Conservation (phyloP, 768 basidiomycete genomes). For the Tricholoma flavovirens region DNA sequence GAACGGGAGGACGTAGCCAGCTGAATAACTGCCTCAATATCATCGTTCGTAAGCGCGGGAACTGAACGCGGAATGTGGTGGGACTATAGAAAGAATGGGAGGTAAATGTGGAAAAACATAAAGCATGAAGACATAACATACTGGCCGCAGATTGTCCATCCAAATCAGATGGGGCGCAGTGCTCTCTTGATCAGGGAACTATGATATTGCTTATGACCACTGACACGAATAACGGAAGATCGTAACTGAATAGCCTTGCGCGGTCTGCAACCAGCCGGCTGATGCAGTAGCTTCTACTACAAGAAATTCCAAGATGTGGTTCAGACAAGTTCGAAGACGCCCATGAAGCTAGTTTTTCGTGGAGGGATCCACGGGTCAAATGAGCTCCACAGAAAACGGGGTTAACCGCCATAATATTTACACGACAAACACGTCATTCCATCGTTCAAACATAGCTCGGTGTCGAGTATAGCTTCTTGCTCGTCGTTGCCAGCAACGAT, state of each 20-base stretch:
- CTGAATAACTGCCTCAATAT: constrained; percentile 90
- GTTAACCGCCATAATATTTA: constrained; percentile 6
- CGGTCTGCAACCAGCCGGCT: background rate
- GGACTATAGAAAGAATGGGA: constrained; percentile 4
- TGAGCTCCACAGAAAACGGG: constrained; percentile 17
- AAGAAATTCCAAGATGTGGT: background rate
- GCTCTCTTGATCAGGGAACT: constrained; percentile 1
- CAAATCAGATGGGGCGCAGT: constrained; percentile 4
- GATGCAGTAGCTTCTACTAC: background rate
- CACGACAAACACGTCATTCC: constrained; percentile 12
- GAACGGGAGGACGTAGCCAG: constrained; percentile 75
- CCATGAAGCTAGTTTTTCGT: constrained; percentile 2
- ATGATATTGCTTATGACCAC: background rate
- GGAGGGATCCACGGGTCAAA: constrained; percentile 18
- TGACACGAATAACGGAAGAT: background rate
- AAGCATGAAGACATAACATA: constrained; percentile 1
- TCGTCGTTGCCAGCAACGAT: background rate
- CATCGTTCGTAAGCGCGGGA: constrained; percentile 58
- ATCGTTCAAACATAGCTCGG: background rate
- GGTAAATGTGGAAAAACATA: background rate
- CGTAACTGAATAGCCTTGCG: background rate
- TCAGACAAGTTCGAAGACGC: background rate
- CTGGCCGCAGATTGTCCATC: constrained; percentile 17
- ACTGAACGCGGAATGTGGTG: constrained; percentile 12
- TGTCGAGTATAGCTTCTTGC: background rate